phyloP scores from a whole-genome alignment of 139 green algal genomes.

The Ettlia oleoabundans region DNA sequence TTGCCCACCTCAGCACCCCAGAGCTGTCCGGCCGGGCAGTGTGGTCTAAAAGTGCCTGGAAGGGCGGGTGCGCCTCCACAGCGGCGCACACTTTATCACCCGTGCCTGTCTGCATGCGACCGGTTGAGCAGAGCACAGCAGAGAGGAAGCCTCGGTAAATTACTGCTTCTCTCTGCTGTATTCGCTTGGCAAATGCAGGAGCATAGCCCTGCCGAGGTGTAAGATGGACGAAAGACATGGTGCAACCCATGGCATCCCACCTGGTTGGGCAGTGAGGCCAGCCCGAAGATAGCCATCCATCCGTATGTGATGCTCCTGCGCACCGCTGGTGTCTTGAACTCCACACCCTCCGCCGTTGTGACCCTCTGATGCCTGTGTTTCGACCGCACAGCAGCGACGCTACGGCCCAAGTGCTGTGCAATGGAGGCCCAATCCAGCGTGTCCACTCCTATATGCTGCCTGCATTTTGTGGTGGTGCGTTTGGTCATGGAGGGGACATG shows the following conservation, averaged over 20 bases:
- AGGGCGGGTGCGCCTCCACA: background rate
- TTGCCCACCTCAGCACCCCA: background rate
- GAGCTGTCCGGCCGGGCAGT: background rate
- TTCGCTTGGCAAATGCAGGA: too few species aligned
- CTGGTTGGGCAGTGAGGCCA: background rate
- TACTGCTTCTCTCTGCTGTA: too few species aligned
- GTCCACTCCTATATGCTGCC: background rate
- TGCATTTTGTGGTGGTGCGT: background rate
- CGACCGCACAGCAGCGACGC: background rate
- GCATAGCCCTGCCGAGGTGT: background rate
- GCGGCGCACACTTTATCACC: background rate
- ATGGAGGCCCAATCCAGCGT: background rate
- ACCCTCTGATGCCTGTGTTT: background rate
- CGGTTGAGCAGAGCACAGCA: too few species aligned
- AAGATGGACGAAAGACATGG: background rate
- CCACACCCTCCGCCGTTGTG: background rate
- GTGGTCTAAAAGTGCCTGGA: conserved; percentile 13
- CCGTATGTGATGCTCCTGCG: background rate
- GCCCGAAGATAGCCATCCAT: conserved; percentile 10
- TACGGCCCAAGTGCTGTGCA: background rate
- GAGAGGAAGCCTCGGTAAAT: too few species aligned
- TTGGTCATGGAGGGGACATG: background rate
- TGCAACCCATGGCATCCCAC: background rate
- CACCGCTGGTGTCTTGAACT: background rate
- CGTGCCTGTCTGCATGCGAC: background rate